These are phyloP conservation scores for Tetrapisispora phaffii DNA, from an alignment of 805 yeast genomes.

Conservation along the genomic window DNA sequence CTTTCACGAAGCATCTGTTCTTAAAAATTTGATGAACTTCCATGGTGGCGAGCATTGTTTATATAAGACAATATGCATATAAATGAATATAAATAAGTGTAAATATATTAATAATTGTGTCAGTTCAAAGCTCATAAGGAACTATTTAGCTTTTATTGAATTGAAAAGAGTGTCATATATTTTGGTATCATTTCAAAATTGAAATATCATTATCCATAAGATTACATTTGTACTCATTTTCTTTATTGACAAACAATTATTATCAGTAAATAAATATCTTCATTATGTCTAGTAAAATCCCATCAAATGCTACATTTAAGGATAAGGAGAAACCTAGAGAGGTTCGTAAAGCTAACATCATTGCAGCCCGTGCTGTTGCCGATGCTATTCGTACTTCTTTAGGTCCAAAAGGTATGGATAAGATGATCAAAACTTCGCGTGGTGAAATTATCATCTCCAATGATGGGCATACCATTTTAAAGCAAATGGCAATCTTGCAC, in stretches of 20 bases:
- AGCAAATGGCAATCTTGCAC: constrained; percentile 96
- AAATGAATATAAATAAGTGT: too few relatives aligned
- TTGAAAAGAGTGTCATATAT: too few relatives aligned
- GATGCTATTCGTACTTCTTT: constrained; percentile 91
- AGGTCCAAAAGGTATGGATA: constrained; percentile 99
- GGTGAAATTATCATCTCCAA: constrained; percentile 93
- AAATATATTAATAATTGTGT: neutral
- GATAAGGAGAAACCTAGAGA: constrained; percentile 94
- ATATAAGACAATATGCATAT: neutral
- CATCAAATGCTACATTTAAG: constrained; percentile 80
- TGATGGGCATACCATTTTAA: constrained; percentile 94
- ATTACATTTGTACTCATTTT: neutral
- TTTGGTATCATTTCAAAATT: too few relatives aligned
- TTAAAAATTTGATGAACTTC: neutral
- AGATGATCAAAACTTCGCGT: constrained; percentile 88
- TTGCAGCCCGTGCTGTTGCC: constrained; percentile 90
- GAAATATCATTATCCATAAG: neutral
- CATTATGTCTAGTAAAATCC: constrained; percentile 18
- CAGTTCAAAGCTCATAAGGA: neutral
- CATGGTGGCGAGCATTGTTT: neutral
- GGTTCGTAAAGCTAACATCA: constrained; percentile 77
- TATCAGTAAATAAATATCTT: neutral
- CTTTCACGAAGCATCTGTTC: neutral
- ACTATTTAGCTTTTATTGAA: too few relatives aligned
- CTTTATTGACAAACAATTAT: neutral